Conservation (phyloP, 1,284 basidiomycete species). For the Fomitopsis schrenkii region DNA sequence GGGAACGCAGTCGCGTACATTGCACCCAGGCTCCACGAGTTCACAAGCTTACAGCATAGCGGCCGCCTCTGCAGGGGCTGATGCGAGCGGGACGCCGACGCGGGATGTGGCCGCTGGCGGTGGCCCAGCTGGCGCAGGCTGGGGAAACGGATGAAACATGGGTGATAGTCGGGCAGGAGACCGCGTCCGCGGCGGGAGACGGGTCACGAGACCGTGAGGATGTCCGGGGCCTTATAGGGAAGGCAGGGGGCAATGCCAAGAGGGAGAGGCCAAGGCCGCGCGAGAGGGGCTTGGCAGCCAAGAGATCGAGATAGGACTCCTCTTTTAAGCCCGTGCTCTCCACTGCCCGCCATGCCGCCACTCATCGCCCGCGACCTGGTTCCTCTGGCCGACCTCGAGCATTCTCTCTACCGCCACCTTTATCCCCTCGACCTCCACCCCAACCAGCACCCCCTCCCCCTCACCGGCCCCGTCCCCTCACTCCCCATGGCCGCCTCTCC, state of each 20-base stretch:
- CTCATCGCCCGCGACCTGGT: constrained; percentile 23
- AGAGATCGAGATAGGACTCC: constrained; percentile 25
- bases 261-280: constrained; percentile 1
- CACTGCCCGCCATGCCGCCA: constrained; percentile 15
- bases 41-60: constrained; percentile 2
- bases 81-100: not conserved
- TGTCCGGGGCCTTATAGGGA: not conserved
- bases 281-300: constrained; percentile 21
- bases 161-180: not conserved
- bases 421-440: constrained; percentile 19
- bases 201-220: not conserved
- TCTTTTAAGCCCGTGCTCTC: constrained; percentile 15
- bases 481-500: constrained; percentile 3
- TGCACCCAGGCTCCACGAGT: not conserved
- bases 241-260: constrained; percentile 11
- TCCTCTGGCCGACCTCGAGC: constrained; percentile 27
- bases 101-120: no score
- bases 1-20: not conserved
- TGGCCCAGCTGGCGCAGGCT: not conserved
- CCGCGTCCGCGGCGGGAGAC: not conserved
- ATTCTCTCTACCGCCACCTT: constrained; percentile 25
- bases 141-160: not conserved
- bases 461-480: not conserved
- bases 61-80: not conserved
- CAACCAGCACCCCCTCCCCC: constrained; percentile 3